Evolutionary conservation across 1,139 yeast genomes (phyloP).

Genomic region (Hyphopichia fennica): DNA sequence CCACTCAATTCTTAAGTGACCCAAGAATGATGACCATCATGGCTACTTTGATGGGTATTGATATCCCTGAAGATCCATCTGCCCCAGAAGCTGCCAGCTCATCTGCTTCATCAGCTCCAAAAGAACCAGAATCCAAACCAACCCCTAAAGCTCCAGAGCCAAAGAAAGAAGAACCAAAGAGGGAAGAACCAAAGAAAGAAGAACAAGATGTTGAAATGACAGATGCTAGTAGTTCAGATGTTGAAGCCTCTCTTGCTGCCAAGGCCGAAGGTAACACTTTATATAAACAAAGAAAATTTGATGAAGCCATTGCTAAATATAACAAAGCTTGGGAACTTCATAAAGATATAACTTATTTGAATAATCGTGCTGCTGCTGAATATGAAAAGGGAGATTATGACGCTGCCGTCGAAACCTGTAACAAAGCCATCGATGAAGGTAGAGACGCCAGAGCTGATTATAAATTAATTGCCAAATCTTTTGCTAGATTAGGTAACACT

Average conservation of each 20-base stretch:
- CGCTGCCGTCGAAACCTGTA: conserved; percentile 77
- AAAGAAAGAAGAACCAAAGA: conserved; percentile 17
- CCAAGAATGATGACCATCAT: conserved; percentile 87
- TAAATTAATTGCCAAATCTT: conserved; percentile 87
- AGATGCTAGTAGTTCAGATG: conserved; percentile 24
- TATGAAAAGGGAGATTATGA: conserved; percentile 93
- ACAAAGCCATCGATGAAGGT: conserved; percentile 83
- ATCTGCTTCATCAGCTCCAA: conserved; percentile 11
- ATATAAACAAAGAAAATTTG: conserved; percentile 86
- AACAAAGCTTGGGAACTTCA: conserved; percentile 80
- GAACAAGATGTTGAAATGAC: conserved; percentile 38
- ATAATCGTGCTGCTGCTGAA: conserved; percentile 97
- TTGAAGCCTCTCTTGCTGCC: conserved; percentile 56
- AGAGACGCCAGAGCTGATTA: conserved; percentile 90
- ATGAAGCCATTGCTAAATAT: conserved; percentile 86
- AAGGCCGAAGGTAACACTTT: conserved; percentile 85
- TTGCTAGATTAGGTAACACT: conserved; percentile 85
- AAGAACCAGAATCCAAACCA: conserved; percentile 4
- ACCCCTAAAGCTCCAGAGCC: conserved; percentile 11
- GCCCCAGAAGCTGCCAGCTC: conserved; percentile 22
- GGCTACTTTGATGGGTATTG: conserved; percentile 85
- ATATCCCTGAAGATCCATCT: conserved; percentile 52
- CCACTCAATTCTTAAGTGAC: conserved; percentile 66
- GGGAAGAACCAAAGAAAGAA: conserved; percentile 27
- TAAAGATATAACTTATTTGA: conserved; percentile 88